These are phyloP conservation scores for Petunia secreta DNA, from an alignment of 257 asterid species.

Conservation along the genomic window DNA sequence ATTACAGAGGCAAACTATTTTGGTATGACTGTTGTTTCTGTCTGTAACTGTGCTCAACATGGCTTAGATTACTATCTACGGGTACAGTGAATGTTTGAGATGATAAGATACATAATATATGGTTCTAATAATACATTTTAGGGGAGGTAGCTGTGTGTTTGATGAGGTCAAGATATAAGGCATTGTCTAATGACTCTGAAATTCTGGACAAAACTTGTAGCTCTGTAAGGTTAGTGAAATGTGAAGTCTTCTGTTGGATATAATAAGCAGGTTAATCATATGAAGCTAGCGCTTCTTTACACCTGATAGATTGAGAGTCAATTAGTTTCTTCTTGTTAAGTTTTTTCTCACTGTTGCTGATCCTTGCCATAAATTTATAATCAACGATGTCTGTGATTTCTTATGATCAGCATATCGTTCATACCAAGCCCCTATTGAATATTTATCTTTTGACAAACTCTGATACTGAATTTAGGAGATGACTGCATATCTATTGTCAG, in stretches of 20 bases:
- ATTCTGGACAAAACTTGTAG: neutral
- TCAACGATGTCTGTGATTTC: conserved; percentile 8
- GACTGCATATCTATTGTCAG: conserved; percentile 94
- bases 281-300: neutral
- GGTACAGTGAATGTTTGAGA: neutral
- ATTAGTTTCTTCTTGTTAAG: neutral
- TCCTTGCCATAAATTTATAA: neutral
- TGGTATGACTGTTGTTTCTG: neutral
- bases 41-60: neutral
- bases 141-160: neutral
- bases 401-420: neutral
- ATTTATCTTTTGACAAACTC: neutral
- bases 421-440: neutral
- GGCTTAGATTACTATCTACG: neutral
- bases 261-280: neutral
- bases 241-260: conserved; percentile 9
- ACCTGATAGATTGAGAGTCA: neutral
- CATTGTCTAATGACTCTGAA: neutral
- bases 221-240: neutral
- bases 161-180: neutral
- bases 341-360: neutral
- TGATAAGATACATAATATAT: neutral
- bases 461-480: conserved; percentile 58
- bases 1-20: neutral
- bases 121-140: conserved; percentile 9